Evolutionary conservation across 1,284 basidiomycete genomes (phyloP).

Genomic region (Tilletia setariae): DNA sequence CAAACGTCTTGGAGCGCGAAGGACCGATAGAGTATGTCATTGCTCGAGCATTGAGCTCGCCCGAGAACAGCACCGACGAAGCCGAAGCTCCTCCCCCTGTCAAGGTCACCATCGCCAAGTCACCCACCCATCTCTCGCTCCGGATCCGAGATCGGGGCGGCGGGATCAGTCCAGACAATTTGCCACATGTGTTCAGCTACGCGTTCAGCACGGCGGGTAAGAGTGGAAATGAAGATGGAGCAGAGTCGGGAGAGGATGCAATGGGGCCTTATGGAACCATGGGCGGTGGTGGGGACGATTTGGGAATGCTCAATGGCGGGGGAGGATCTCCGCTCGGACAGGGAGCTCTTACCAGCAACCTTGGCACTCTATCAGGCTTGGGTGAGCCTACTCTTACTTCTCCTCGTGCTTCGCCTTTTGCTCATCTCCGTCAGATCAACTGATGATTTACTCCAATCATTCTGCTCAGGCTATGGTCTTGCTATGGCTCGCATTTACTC

Average conservation of each 20-base stretch:
- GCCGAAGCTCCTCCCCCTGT: constrained; percentile 60
- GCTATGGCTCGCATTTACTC: constrained; percentile 81
- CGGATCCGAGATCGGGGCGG: constrained; percentile 81
- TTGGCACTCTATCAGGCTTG: constrained; percentile 75
- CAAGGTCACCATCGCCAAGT: constrained; percentile 66
- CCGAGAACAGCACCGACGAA: constrained; percentile 3
- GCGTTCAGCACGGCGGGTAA: constrained; percentile 73
- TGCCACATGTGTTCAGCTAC: constrained; percentile 79
- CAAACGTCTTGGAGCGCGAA: constrained; percentile 2
- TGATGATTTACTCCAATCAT: too few species aligned
- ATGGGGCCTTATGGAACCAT: constrained; percentile 68
- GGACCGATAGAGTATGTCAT: background rate
- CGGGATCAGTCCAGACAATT: constrained; percentile 70
- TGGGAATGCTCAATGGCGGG: constrained; percentile 59
- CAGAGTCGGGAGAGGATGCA: constrained; percentile 69
- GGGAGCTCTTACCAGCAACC: constrained; percentile 62
- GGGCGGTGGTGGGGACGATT: constrained; percentile 59
- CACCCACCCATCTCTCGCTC: constrained; percentile 66
- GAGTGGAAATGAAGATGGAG: constrained; percentile 64
- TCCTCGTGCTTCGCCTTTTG: background rate
- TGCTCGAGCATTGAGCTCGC: background rate
- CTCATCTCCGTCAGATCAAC: too few species aligned
- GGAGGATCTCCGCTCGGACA: constrained; percentile 63
- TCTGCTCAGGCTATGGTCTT: constrained; percentile 54
- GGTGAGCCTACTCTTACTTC: constrained; percentile 56